Conservation (phyloP, 345 rosid genomes). For the Eucalyptus erythrocorys region DNA sequence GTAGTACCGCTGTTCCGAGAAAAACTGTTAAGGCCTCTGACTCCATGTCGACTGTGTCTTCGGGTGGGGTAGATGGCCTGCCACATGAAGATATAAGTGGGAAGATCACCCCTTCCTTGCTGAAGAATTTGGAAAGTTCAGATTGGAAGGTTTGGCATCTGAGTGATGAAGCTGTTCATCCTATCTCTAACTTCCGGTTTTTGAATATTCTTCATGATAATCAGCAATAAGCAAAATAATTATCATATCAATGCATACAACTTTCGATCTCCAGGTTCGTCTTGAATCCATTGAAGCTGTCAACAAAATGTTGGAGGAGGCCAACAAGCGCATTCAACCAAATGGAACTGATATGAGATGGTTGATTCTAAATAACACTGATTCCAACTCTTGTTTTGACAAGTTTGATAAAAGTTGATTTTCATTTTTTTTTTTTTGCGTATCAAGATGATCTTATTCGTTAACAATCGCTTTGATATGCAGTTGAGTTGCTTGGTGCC, state of each 20-base stretch:
- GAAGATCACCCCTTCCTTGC: slow-evolving; percentile 67
- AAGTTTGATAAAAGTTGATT: too few species aligned
- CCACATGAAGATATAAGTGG: slow-evolving; percentile 97
- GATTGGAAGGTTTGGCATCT: slow-evolving; percentile 80
- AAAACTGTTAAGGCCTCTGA: slow-evolving; percentile 60
- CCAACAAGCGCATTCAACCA: slow-evolving; percentile 94
- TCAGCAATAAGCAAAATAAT: background rate
- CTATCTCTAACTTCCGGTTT: background rate
- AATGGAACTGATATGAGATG: slow-evolving; percentile 67
- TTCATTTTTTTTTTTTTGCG: too few species aligned
- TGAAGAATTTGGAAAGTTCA: slow-evolving; percentile 89
- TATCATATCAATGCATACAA: background rate
- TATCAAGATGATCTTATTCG: too few species aligned
- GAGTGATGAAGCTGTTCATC: background rate
- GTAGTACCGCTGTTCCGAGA: slow-evolving; percentile 62
- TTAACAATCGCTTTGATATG: too few species aligned
- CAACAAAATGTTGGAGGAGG: slow-evolving; percentile 86
- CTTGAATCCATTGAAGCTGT: slow-evolving; percentile 95
- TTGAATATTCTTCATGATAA: background rate
- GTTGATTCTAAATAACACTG: background rate
- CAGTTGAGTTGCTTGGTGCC: too few species aligned
- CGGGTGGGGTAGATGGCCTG: slow-evolving; percentile 72
- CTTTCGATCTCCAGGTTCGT: slow-evolving; percentile 47
- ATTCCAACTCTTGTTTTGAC: background rate
- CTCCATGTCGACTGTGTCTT: slow-evolving; percentile 28